Evolutionary conservation across 1,284 basidiomycete species (phyloP), one percentile per base, ranked within the genome.

Genomic region (Moesziomyces globuligerus): DNA sequence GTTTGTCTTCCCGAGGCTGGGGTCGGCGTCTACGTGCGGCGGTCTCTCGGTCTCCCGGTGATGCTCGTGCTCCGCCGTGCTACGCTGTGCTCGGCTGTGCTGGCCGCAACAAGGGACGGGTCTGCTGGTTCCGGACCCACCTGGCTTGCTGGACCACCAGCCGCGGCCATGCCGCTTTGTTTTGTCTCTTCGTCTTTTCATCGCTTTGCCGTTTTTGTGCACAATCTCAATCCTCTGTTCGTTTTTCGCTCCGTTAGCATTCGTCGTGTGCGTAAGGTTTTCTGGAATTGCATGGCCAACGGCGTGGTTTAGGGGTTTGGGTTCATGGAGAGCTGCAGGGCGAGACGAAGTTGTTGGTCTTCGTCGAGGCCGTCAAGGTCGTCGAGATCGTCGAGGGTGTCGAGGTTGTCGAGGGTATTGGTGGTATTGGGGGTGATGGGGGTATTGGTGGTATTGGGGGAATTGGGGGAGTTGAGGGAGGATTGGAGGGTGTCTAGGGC

Each of bases 331-430:
- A 36, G 38, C 46, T 58, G 52, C 37, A 67, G 38, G 23, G 54
- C 37, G n/a, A 85, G 48, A 0, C 59, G 51, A 5, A 75, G 42
- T 43, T 78, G 66, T 48, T 74, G 45, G 28, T 74, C 53, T 39
- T 75, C 70, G 1, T 47, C 58, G 13, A 81, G 69, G 29, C 69
- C 44, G 32, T 79, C 69, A 21, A 62, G 48, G 11, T 61, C 41
- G n/a, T 59, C 44, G 6, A 34, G 32, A 15, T 17, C 32, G 15
- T 13, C 15, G 15, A 34, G 32, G 32, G 15, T 34, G 15, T 29
- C 29, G 6, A 29, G 11, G 11, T 29, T n/a, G n/a, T n/a, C n/a
- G n/a, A n/a, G n/a, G n/a, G n/a, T n/a, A n/a, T n/a, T n/a, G n/a
- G n/a, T n/a, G n/a, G n/a, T n/a, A n/a, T n/a, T n/a, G n/a, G n/a